Percentiles rank a stretch among this genome's conserved stretches.
These are phyloP conservation scores for Candida maris DNA, from an alignment of 805 yeast genomes.

Conservation along the genomic window DNA sequence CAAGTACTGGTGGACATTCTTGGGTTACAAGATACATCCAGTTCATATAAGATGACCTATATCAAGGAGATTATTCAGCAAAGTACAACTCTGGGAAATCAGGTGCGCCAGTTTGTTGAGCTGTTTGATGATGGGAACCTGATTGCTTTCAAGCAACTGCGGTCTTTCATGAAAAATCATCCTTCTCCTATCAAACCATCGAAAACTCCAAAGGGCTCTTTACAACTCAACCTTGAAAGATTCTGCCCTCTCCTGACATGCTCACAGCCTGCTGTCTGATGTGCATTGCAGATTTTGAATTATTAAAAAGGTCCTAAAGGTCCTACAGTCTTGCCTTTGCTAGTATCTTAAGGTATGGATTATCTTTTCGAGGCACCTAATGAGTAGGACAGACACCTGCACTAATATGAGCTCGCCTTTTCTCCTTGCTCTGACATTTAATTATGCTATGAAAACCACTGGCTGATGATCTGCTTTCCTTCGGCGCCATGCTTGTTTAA, in stretches of 20 bases:
- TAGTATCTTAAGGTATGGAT: too few relatives aligned
- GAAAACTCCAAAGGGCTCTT: slow-evolving; percentile 28
- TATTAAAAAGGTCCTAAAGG: too few relatives aligned
- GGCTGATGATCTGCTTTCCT: slow-evolving; percentile 48
- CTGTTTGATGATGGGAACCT: slow-evolving; percentile 32
- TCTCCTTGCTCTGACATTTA: too few relatives aligned
- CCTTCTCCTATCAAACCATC: slow-evolving; percentile 35
- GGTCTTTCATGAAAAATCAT: slow-evolving; percentile 25
- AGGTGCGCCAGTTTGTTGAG: slow-evolving; percentile 32
- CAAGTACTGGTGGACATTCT: slow-evolving; percentile 21
- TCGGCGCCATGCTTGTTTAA: slow-evolving; percentile 61
- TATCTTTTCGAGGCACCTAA: too few relatives aligned
- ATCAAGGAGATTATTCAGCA: slow-evolving; percentile 19
- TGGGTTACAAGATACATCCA: slow-evolving; percentile 10
- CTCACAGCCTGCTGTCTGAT: slow-evolving; percentile 5
- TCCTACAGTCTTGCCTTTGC: too few relatives aligned
- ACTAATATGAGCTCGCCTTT: too few relatives aligned
- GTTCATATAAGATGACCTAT: slow-evolving; percentile 12
- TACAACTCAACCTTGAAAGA: slow-evolving; percentile 19
- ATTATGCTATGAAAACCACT: slow-evolving; percentile 30
- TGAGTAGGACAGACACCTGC: too few relatives aligned
- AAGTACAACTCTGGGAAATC: slow-evolving; percentile 26
- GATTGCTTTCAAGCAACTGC: slow-evolving; percentile 24
- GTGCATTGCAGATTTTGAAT: too few relatives aligned
- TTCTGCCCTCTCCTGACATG: slow-evolving; percentile 13